These are phyloP conservation scores for Trichoderma sp. DNA, from an alignment of 2,329 filamentous ascomycete species.

Conservation along the genomic window DNA sequence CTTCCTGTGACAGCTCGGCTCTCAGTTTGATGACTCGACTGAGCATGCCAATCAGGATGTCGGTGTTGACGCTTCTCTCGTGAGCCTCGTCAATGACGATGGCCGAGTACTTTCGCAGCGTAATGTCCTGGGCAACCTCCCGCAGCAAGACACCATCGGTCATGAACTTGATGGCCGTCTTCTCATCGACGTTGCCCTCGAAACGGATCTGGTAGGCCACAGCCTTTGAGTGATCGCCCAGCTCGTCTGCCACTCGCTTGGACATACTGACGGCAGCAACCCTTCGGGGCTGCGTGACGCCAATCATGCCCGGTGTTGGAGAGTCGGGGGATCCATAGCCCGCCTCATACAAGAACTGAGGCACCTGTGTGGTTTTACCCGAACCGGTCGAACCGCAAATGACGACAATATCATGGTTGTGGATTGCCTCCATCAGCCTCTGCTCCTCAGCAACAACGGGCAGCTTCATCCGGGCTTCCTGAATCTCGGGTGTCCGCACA, in stretches of 20 bases:
- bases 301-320: constrained; percentile 87
- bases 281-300: constrained; percentile 89
- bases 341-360: constrained; percentile 92
- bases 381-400: constrained; percentile 95
- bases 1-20: constrained; percentile 71
- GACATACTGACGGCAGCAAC: constrained; percentile 98
- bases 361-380: constrained; percentile 96
- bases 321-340: constrained; percentile 81
- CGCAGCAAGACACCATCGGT: constrained; percentile 94
- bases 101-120: constrained; percentile 85
- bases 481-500: constrained; percentile 69
- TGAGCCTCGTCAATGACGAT: constrained; percentile 97
- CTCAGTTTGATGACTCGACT: constrained; percentile 88
- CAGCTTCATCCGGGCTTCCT: constrained; percentile 74
- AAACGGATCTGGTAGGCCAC: constrained; percentile 96
- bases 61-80: constrained; percentile 95
- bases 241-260: constrained; percentile 82
- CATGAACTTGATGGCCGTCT: constrained; percentile 97
- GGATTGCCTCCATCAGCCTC: constrained; percentile 95
- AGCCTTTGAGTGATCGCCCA: constrained; percentile 73
- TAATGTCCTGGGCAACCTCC: constrained; percentile 87
- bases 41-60: constrained; percentile 96
- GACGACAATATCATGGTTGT: constrained; percentile 86
- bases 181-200: constrained; percentile 75
- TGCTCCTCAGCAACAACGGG: constrained; percentile 96